Evolutionary conservation across 2,329 filamentous ascomycete genomes (phyloP), one percentile per base, ranked within the genome.

Genomic region (Xylariaceae sp.): DNA sequence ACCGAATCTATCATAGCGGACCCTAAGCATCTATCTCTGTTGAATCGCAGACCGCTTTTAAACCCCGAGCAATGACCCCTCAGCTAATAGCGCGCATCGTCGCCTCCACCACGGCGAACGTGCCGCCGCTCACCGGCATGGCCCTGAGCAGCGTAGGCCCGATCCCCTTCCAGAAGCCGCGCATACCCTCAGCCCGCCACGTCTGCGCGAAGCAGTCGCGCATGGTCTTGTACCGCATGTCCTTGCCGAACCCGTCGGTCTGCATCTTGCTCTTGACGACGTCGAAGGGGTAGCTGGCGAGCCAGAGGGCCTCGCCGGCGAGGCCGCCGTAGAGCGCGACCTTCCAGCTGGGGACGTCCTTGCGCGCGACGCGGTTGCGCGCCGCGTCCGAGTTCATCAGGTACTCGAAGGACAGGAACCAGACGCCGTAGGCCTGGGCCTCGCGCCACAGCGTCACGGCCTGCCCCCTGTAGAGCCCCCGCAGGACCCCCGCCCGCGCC

Each of bases 181-280:
- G 78, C 65, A 86, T 69, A 0, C 95, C 95, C 75, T 96, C 92
- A 5, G 77, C 80, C 58, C 82, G 82, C 79, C 84, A 96, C 1
- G 89, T 96, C 80, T 96, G 86, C 56, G 80, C 83, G 75, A 98
- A 96, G 78, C 91, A 96, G 75, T 96, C 90, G 49, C 88, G 84
- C 93, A 97, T 97, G 53, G 80, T 88, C 72, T 79, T 84, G 77
- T 89, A 99, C 71, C 82, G 82, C 79, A 88, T 86, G 61, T 83
- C 77, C 47, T 73, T 59, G 3, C 90, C 91, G 71, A 97, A 95
- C 0, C 90, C 93, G 76, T 99, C 95, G 56, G 89, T 96, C 83
- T 99, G 95, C 93, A 98, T 97, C 85, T 96, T 98, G 77, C 91
- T 96, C 89, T 99, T 99, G 76, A 99, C 77, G 23, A 99, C 93